These are phyloP conservation scores for Pistacia integerrima DNA, from an alignment of 345 rosid genomes.

Conservation along the genomic window DNA sequence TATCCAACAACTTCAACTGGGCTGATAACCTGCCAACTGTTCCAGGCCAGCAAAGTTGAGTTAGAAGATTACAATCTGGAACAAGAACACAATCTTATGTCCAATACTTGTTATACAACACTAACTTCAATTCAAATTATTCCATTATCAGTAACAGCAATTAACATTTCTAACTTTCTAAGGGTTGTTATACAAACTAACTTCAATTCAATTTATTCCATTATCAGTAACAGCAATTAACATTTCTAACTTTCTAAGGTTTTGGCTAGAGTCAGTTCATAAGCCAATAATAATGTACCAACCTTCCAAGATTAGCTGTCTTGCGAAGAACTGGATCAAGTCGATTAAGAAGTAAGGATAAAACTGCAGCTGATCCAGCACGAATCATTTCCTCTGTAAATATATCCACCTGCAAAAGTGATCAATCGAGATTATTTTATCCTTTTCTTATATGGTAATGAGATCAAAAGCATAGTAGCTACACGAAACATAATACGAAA, in stretches of 20 bases:
- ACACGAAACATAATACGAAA: slow-evolving; percentile 2
- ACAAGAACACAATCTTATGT: slow-evolving; percentile 10
- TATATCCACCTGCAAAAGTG: slow-evolving; percentile 62
- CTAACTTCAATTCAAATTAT: neutral
- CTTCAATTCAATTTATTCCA: neutral
- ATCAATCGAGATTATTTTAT: neutral
- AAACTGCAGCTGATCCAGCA: slow-evolving; percentile 95
- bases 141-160: slow-evolving; percentile 7
- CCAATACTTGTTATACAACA: slow-evolving; percentile 7
- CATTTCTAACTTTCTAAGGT: neutral
- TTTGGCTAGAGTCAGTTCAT: slow-evolving; percentile 6
- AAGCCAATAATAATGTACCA: slow-evolving; percentile 26
- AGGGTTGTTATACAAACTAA: no score
- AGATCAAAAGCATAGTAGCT: slow-evolving; percentile 10
- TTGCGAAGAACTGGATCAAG: slow-evolving; percentile 96
- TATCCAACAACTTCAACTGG: slow-evolving; percentile 90
- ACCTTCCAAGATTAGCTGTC: slow-evolving; percentile 97
- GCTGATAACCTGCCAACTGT: slow-evolving; percentile 99
- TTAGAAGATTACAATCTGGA: slow-evolving; percentile 27
- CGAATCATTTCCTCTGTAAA: slow-evolving; percentile 97
- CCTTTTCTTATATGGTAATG: neutral
- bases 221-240: slow-evolving; percentile 3
- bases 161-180: neutral
- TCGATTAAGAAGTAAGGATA: slow-evolving; percentile 83
- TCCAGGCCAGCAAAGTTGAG: slow-evolving; percentile 31